These are phyloP conservation scores for Pseudogymnoascus sp. DNA, from an alignment of 2,329 filamentous ascomycete species.

Conservation along the genomic window DNA sequence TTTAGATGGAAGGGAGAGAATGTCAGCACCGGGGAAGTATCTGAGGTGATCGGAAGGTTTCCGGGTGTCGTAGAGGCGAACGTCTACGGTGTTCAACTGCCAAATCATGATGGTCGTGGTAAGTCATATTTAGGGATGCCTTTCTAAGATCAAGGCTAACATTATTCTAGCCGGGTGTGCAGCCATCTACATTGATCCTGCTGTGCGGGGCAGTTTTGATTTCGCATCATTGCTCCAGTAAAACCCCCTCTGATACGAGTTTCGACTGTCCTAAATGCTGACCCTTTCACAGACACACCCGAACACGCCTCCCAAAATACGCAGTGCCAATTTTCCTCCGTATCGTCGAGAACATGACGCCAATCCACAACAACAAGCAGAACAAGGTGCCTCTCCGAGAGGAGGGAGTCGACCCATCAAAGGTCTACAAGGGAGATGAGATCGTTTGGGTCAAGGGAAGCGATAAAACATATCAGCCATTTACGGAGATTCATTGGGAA, in stretches of 20 bases:
- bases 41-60: conserved; percentile 53
- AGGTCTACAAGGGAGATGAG: conserved; percentile 35
- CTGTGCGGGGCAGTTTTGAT: conserved; percentile 44
- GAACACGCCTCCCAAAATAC: conserved; percentile 59
- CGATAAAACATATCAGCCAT: conserved; percentile 52
- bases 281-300: conserved; percentile 38
- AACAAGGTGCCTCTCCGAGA: conserved; percentile 65
- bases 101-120: conserved; percentile 55
- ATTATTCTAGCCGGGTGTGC: conserved; percentile 51
- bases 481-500: conserved; percentile 53
- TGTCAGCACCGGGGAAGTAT: conserved; percentile 60
- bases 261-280: background rate
- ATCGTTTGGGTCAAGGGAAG: conserved; percentile 52
- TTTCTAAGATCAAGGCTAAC: background rate
- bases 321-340: conserved; percentile 70
- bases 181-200: conserved; percentile 51
- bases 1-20: conserved; percentile 71
- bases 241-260: conserved; percentile 11
- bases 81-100: conserved; percentile 61
- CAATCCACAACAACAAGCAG: conserved; percentile 73
- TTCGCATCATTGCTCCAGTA: conserved; percentile 51
- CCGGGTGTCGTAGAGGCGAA: conserved; percentile 58
- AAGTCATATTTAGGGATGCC: background rate
- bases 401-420: conserved; percentile 55
- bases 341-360: conserved; percentile 48